Evolutionary conservation across 352 stramenopile genomes (phyloP).

Genomic region (Globisporangium camurandrum): DNA sequence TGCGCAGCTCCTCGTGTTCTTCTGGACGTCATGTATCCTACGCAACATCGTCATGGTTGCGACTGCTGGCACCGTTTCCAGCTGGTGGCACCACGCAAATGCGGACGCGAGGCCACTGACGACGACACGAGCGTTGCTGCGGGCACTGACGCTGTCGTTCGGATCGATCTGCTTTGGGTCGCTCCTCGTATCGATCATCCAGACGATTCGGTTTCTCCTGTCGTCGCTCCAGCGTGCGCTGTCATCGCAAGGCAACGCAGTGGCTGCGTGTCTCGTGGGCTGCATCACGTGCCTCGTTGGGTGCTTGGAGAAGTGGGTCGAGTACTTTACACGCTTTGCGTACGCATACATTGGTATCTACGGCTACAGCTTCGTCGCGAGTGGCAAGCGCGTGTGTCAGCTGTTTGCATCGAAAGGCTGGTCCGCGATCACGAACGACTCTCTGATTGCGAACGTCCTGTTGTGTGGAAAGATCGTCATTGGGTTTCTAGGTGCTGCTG

Average conservation of each 20-base stretch:
- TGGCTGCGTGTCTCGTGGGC: slow-evolving; percentile 39
- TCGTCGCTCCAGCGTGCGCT: slow-evolving; percentile 30
- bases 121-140: slow-evolving; percentile 32
- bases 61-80: slow-evolving; percentile 77
- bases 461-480: slow-evolving; percentile 51
- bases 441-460: slow-evolving; percentile 57
- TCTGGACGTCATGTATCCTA: slow-evolving; percentile 66
- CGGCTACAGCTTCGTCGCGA: slow-evolving; percentile 43
- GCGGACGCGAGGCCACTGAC: slow-evolving; percentile 26
- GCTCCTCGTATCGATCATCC: slow-evolving; percentile 60
- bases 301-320: slow-evolving; percentile 48
- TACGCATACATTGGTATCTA: slow-evolving; percentile 72
- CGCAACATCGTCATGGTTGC: slow-evolving; percentile 80
- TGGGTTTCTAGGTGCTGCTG: slow-evolving; percentile 35
- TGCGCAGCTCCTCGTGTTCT: slow-evolving; percentile 25
- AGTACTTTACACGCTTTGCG: slow-evolving; percentile 74
- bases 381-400: slow-evolving; percentile 41
- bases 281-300: slow-evolving; percentile 44
- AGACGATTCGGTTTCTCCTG: slow-evolving; percentile 48
- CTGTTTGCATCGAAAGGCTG: slow-evolving; percentile 53
- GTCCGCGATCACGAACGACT: slow-evolving; percentile 61
- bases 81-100: slow-evolving; percentile 72
- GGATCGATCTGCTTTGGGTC: slow-evolving; percentile 84
- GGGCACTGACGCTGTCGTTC: slow-evolving; percentile 75
- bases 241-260: slow-evolving; percentile 35